Evolutionary conservation across 2,329 filamentous ascomycete genomes (phyloP).

Genomic region (Exutisphaerella laricina): DNA sequence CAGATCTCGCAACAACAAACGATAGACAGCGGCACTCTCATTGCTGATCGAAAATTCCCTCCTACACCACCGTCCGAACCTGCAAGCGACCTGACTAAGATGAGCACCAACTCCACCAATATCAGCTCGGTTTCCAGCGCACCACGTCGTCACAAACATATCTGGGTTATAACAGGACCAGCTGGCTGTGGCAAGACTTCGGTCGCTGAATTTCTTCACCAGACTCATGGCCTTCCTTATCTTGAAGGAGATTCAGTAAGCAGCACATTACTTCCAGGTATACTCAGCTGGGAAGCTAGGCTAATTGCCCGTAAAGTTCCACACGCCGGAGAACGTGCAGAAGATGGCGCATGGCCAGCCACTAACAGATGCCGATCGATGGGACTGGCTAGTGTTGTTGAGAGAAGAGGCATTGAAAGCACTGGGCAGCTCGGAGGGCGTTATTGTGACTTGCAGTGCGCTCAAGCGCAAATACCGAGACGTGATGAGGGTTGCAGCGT

Average conservation of each 20-base stretch:
- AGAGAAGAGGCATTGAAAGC: slow-evolving; percentile 41
- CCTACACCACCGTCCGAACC: slow-evolving; percentile 22
- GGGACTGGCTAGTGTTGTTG: slow-evolving; percentile 77
- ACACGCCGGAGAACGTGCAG: slow-evolving; percentile 51
- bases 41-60: slow-evolving; percentile 13
- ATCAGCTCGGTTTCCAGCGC: slow-evolving; percentile 6
- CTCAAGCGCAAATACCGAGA: slow-evolving; percentile 97
- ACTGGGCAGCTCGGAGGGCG: slow-evolving; percentile 44
- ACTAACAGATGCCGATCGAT: slow-evolving; percentile 86
- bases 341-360: slow-evolving; percentile 86
- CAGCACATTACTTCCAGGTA: too few species aligned
- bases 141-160: slow-evolving; percentile 41
- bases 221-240: slow-evolving; percentile 41
- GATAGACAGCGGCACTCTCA: not conserved
- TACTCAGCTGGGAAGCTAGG: too few species aligned
- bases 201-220: slow-evolving; percentile 42
- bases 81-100: slow-evolving; percentile 13
- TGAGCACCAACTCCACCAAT: slow-evolving; percentile 10
- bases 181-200: slow-evolving; percentile 52
- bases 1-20: slow-evolving; percentile 1
- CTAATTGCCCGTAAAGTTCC: slow-evolving; percentile 36
- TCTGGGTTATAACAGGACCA: slow-evolving; percentile 49
- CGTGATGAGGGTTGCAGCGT: slow-evolving; percentile 46
- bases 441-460: slow-evolving; percentile 94
- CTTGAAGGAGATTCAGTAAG: slow-evolving; percentile 49